Base-by-base conservation (phyloP, 352 stramenopile species). In the Phytophthora agathidicida region DNA sequence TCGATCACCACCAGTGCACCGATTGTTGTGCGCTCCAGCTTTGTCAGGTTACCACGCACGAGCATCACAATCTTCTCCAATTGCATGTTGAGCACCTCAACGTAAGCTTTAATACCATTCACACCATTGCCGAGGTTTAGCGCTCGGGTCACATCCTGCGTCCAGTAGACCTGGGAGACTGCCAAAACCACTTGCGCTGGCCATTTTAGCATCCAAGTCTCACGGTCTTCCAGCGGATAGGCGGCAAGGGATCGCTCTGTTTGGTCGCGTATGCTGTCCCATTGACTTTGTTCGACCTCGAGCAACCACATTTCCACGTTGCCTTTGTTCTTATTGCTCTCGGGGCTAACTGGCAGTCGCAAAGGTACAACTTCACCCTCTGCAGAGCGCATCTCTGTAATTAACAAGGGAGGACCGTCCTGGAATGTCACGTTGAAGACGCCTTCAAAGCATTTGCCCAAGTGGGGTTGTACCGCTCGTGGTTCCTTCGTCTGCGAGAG, bases 261-360 rank as follows among this genome's bases (percentile, higher is more conserved):
- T 42, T 98, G 88, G 44, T 97, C 91, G 5, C 92, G 85, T 8
- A 98, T 74, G 20, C 80, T 95, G 43, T 98, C 86, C 91, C 90
- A 98, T 58, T 98, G 91, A 51, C 74, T 94, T 35, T 79, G 69
- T 61, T 98, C 91, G 4, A 98, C 78, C 43, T 98, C 89, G 0
- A 97, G 68, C 14, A 98, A 71, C 94, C 94, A 98, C 71, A 96
- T 90, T 58, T 98, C 94, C 20, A 98, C 94, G 48, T 98, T 98
- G 0, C 94, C 93, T 57, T 98, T 98, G 70, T 98, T 98, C 26
- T 87, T 89, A 2, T 72, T 65, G 46, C 81, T 97, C 60, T 98
- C 93, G 0, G 94, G 93, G 43, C 98, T 91, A 24, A 98, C 91
- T 3, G 71, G 59, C 5, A 83, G 70, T 13, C 84, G 75, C 11